Base-by-base conservation (phyloP, 1,284 basidiomycete species). In the Naganishia sp. region DNA sequence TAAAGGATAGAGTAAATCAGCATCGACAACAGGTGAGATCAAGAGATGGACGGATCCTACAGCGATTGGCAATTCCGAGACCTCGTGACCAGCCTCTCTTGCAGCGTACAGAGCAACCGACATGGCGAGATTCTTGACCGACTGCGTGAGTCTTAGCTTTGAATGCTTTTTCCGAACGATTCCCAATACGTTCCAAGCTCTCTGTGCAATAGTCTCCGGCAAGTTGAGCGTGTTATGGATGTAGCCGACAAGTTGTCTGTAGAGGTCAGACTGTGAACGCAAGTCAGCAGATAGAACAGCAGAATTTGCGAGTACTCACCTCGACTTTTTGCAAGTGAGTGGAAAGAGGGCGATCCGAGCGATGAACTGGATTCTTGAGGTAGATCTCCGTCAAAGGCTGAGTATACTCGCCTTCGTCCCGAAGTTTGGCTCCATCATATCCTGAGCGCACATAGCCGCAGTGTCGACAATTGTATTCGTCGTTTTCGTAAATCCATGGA, bases 401-500 rank as follows among this genome's bases (percentile, higher is more conserved):
- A 47, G 41, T 23, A 25, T 61, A 61, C 39, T 61, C 47, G 46
- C 47, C 47, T 41, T 61, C 57, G 23, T 61, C 17, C 6, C 35
- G 46, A 21, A 61, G 31, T 11, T 42, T 61, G 15, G 46, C 47
- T 10, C 47, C 31, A 3, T 39, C 43, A n/a, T 21, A 41, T 61
- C 57, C 47, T 23, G 21, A 3, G n/a, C 23, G 23, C 21, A 61
- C 35, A 21, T 61, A 32, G 10, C 57, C 57, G n/a, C 57, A 61
- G 25, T 51, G 46, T 61, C 35, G 57, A 41, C 57, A 61, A 25
- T 50, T 61, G 49, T 41, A 41, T 25, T 61, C 57, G 49, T 61
- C 57, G 17, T 61, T 61, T 25, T 61, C 57, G 23, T 50, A 49
- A 1, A 61, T 39, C 57, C 57, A 61, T 18, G 57, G 57, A 39